phyloP scores from a whole-genome alignment of 2,329 filamentous ascomycete species.

The Blastomyces percursus region DNA sequence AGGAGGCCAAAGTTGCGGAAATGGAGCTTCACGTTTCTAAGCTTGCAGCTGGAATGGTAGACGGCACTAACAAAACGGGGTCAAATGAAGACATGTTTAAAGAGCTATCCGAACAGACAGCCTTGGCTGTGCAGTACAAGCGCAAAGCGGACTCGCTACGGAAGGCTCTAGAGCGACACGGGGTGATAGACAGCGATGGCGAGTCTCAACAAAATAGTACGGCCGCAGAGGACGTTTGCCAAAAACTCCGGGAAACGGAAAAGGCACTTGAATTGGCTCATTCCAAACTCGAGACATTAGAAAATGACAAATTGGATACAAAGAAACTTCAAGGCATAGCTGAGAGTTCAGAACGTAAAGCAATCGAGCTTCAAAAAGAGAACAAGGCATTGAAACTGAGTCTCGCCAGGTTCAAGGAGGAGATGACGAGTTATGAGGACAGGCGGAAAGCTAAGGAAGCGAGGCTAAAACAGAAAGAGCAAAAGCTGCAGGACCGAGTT shows the following conservation, averaged over 20 bases:
- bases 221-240: constrained; percentile 15
- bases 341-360: constrained; percentile 32
- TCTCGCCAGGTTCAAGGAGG: constrained; percentile 32
- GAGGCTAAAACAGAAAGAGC: constrained; percentile 31
- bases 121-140: constrained; percentile 36
- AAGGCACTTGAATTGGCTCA: constrained; percentile 28
- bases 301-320: constrained; percentile 24
- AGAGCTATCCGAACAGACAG: constrained; percentile 35
- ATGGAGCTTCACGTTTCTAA: constrained; percentile 36
- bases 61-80: constrained; percentile 15
- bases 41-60: constrained; percentile 32
- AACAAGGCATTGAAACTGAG: constrained; percentile 32
- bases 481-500: constrained; percentile 29
- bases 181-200: constrained; percentile 25
- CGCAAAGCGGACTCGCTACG: constrained; percentile 31
- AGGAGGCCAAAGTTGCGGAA: constrained; percentile 35
- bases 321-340: constrained; percentile 26
- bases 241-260: constrained; percentile 24
- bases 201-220: constrained; percentile 17
- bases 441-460: constrained; percentile 34
- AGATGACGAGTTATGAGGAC: constrained; percentile 34
- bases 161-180: constrained; percentile 29
- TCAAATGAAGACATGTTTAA: constrained; percentile 33
- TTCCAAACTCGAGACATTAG: constrained; percentile 26
- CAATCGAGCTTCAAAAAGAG: constrained; percentile 31